A percentile compares a stretch with the other conserved stretches of the same genome.
Conservation (phyloP, 2,329 filamentous ascomycete genomes). For the Fusarium austroafricanum region DNA sequence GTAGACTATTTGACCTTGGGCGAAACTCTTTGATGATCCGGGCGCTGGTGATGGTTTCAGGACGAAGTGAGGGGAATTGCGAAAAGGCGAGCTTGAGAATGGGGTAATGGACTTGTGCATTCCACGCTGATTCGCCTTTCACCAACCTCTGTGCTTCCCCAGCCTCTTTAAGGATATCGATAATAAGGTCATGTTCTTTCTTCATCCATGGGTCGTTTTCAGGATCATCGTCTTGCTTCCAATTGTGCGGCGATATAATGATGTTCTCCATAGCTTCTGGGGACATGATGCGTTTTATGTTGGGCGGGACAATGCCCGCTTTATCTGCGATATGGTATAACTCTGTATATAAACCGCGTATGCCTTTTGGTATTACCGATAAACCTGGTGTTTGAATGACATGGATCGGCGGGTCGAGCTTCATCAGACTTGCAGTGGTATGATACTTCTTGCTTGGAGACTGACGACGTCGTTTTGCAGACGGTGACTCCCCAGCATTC, state of each 20-base stretch:
- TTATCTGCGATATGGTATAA: background rate
- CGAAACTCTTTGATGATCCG: slow-evolving; percentile 5
- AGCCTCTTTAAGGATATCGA: background rate
- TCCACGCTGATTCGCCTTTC: background rate
- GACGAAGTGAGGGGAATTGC: background rate
- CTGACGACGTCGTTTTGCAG: background rate
- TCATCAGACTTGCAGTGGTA: background rate
- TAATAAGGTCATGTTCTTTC: background rate
- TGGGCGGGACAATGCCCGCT: background rate
- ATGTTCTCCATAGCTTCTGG: background rate
- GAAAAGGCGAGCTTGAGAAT: background rate
- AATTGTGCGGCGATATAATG: background rate
- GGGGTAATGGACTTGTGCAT: background rate
- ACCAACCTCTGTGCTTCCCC: background rate
- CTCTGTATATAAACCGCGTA: background rate
- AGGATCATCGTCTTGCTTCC: background rate
- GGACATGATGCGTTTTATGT: background rate
- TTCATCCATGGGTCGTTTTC: background rate
- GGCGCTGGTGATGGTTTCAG: slow-evolving; percentile 7
- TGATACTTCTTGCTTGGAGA: background rate
- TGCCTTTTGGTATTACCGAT: background rate
- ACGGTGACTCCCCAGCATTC: background rate
- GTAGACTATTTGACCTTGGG: background rate
- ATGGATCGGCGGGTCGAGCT: background rate
- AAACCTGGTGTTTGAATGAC: background rate